Evolutionary conservation across 1,139 yeast genomes (phyloP), one percentile per base, ranked within the genome.

Genomic region (Taphrina deformans): DNA sequence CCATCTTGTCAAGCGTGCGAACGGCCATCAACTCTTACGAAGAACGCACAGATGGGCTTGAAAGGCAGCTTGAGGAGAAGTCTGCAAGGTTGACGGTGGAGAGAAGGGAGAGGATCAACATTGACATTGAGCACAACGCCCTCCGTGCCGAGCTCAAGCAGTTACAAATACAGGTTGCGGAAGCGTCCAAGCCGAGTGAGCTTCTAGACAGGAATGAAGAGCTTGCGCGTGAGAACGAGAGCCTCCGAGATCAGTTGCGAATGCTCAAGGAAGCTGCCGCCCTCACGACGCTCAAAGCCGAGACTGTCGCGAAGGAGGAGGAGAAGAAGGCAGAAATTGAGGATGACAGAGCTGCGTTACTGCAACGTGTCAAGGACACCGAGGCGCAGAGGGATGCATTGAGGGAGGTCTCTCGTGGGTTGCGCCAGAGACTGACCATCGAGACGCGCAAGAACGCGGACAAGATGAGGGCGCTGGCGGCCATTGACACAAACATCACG

Each of bases 331-430:
- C 26, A 9, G 48, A 44, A 7, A 44, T 44, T 23, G 53, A 40
- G 12, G 63, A 59, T 6, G 56, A 48, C 7, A 16, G 27, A 10
- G 51, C 61, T 2, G 27, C 7, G 5, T 50, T 59, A 27, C n/a
- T 59, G 56, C 56, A 59, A 24, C 48, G 63, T 14, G 52, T 68
- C 23, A 40, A 52, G 18, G 69, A 66, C 29, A 63, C 68, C 7
- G 69, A 67, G 27, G 46, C 66, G 9, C 70, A 68, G 61, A 63
- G 69, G 10, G 63, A 55, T 26, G 70, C 69, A 7, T 55, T 68
- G 18, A 64, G 67, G 12, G 62, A 66, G 14, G 69, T 69, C 12
- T 58, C 68, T 10, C 67, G 69, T 2, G 48, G 67, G 10, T 50
- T 68, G n/a, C 62, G 66, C 6, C 67, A 66, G 38, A 60, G 69